Evolutionary conservation across 257 asterid genomes (phyloP).

Genomic region (Hygrophila difformis): DNA sequence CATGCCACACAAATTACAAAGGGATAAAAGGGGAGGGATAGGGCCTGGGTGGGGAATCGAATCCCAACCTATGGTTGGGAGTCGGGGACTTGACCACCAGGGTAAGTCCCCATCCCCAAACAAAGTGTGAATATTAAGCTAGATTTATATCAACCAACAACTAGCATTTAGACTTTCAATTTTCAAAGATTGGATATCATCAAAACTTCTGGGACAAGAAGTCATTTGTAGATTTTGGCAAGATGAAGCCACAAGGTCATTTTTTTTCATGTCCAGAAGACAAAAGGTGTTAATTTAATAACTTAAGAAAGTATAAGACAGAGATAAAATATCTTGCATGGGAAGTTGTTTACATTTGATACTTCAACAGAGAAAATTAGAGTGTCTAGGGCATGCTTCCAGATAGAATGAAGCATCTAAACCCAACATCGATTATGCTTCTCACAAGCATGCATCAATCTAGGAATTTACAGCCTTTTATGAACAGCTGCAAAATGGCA

Average conservation of each 20-base stretch:
- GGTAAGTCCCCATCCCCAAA: too few relatives aligned
- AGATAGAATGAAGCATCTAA: slow-evolving; percentile 1
- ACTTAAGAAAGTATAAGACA: too few relatives aligned
- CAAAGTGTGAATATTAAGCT: slow-evolving; percentile 32
- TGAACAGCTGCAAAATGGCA: neutral
- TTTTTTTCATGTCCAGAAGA: too few relatives aligned
- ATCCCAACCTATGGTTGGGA: too few relatives aligned
- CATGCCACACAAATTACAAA: too few relatives aligned
- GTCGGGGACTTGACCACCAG: too few relatives aligned
- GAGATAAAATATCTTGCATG: too few relatives aligned
- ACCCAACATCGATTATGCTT: neutral
- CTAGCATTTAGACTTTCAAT: slow-evolving; percentile 6
- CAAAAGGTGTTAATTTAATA: too few relatives aligned
- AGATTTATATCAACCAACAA: slow-evolving; percentile 20
- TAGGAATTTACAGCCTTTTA: slow-evolving; percentile 6
- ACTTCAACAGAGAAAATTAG: neutral
- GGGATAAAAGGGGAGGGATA: too few relatives aligned
- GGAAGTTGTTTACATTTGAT: neutral
- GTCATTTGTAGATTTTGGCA: slow-evolving; percentile 4
- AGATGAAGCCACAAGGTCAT: neutral
- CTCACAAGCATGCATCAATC: slow-evolving; percentile 1
- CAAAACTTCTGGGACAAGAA: slow-evolving; percentile 11
- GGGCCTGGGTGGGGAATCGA: too few relatives aligned
- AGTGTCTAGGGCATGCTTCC: neutral
- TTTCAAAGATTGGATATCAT: too few relatives aligned